Evolutionary conservation across 164 flowering plant species (phyloP).

Genomic region (Vitis vinifera): DNA sequence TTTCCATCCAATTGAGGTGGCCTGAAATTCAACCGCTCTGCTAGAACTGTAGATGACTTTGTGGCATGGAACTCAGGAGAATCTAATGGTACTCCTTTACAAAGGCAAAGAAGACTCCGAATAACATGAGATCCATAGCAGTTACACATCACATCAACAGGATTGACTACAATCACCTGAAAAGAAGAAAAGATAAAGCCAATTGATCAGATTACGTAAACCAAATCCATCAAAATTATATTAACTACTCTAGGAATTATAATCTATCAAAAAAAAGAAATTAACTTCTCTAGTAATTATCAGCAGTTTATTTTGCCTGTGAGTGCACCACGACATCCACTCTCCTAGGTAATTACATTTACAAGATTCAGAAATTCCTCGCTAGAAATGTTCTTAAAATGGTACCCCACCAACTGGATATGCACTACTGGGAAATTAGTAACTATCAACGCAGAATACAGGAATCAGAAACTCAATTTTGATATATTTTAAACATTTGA

Average conservation of each 20-base stretch:
- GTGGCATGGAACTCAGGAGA: constrained; percentile 55
- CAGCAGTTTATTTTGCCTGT: background rate
- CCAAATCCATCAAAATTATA: background rate
- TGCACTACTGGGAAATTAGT: background rate
- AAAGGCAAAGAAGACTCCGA: constrained; percentile 86
- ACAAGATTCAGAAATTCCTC: background rate
- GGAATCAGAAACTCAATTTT: background rate
- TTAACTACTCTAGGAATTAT: background rate
- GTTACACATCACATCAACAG: constrained; percentile 69
- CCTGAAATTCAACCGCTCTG: constrained; percentile 57
- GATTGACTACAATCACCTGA: constrained; percentile 61
- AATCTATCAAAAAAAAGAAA: background rate
- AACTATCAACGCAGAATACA: background rate
- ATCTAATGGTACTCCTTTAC: constrained; percentile 69
- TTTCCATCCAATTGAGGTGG: constrained; percentile 30
- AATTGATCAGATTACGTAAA: no score
- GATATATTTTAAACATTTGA: background rate
- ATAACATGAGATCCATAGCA: constrained; percentile 93
- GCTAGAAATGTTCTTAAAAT: background rate
- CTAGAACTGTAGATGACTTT: constrained; percentile 57
- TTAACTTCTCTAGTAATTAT: background rate
- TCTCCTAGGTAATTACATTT: background rate
- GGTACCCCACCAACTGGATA: background rate
- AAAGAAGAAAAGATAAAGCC: constrained; percentile 12
- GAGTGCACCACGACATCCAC: background rate